Base-by-base conservation (phyloP, 176 grass and related monocot species). In the Eragrostis curvula region DNA sequence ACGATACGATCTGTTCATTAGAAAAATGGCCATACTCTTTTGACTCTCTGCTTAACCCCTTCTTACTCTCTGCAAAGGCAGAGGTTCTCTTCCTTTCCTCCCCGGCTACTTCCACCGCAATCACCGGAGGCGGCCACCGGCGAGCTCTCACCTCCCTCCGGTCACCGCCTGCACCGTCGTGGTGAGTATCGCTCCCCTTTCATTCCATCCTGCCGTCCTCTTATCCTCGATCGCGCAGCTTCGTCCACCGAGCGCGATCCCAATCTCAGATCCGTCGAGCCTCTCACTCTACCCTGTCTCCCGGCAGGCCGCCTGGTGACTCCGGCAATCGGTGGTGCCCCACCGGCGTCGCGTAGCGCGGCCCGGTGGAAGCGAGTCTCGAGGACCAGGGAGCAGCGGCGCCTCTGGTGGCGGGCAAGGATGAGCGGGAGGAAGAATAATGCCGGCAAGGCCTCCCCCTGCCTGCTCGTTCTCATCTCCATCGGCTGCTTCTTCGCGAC, bases 401-500 rank as follows among this genome's bases (percentile, higher is more conserved):
- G 16, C 41, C 48, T 13, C 42, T 73, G 71, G 29, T 66, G 3
- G 65, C 3, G 51, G 53, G 45, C 81, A 8, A 90, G 55, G 71
- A 86, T 87, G 71, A 68, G 64, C 63, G 93, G 80, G 74, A 85
- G 85, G 74, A 90, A 82, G 79, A 88, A 87, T 57, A 88, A 87
- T 57, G 85, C 76, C 69, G 87, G 79, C 79, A 91, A 77, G 73
- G 73, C 81, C 27, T 88, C 96, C 6, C 51, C 88, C 13, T 88
- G 66, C 28, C 42, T 99, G 60, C 86, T 97, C 65, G 11, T 90
- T 28, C 51, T 93, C 47, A 81, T 99, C 30, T 79, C 87, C 14
- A 18, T 94, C 16, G 85, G 85, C 3, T 89, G 85, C 58, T 96
- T 91, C 85, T 74, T 99, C 27, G 87, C 74, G n/a, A 93, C 93